Evolutionary conservation across 192 early-diverging fungal genomes (phyloP), one percentile per base, ranked within the genome.

Genomic region (Chytriomyces confervae): DNA sequence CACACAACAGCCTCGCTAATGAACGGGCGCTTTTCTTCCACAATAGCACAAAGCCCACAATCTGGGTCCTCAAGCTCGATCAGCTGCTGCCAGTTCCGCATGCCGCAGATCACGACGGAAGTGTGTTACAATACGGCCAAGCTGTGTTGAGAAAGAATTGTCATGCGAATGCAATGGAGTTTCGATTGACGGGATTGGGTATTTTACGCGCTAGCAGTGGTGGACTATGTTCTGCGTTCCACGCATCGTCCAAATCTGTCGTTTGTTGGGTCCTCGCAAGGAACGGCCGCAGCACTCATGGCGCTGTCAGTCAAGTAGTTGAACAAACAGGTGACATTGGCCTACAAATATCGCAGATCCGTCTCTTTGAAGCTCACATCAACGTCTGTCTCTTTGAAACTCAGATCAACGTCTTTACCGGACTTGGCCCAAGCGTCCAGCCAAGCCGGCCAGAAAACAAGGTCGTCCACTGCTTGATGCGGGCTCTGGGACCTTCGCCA

Each of bases 181-280:
- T 82, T 94, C 93, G 4, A 92, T 98, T 70, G 95, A 98, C 83
- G 93, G 97, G 71, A 90, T 95, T 47, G 95, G 95, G 27, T 81
- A 91, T 53, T 91, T 89, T 96, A 98, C 80, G 81, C 97, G 43
- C 95, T 95, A 4, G 89, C 94, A 61, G 89, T 91, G 0, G 89
- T 98, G 13, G 29, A 92, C 87, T 95, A 95, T 81, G 95, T 98
- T 66, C 84, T 98, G 62, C 83, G 87, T 46, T 88, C 86, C 45
- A 97, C 97, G 24, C 94, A 93, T 0, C 92, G 88, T 2, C 83
- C 86, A 16, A 89, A 88, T 36, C 82, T 98, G 47, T 91, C 94
- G 1, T 98, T 96, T 82, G 93, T 98, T 73, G 97, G 97, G n/a
- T 98, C 97, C 75, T 96, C 95, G 50, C 97, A 98, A 84, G 97